Evolutionary conservation across 805 yeast species (phyloP), one percentile per base, ranked within the genome.

Genomic region (Dipodascopsis uninucleata): DNA sequence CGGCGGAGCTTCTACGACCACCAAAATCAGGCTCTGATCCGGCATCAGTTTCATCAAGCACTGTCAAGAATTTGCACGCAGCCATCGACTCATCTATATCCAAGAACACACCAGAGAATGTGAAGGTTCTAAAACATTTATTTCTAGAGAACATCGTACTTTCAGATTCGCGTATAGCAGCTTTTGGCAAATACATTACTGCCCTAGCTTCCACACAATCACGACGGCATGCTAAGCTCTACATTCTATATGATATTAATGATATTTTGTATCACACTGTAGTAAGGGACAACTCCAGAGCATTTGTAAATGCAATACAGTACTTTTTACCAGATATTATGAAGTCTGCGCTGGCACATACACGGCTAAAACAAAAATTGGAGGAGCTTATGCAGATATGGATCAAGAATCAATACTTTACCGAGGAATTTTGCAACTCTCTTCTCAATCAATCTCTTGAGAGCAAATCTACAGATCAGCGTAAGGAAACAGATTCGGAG

Each of bases 181-280:
- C 49, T 5, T 28, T 49, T 3, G 54, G 39, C 14, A 41, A 43
- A 21, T 52, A 52, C 26, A 34, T 49, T 3, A 29, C 31, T 7
- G 22, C 40, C 5, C 28, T 47, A 8, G 23, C 39, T 5, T 43
- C 45, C 3, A 26, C 28, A 14, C 36, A 35, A 3, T 14, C 14
- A 5, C 44, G 41, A 20, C 31, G 49, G 6, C 47, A 47, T 36
- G 28, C 34, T 8, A 35, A 43, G 17, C 37, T 53, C 9, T 43
- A 43, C 39, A 32, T 48, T 9, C 41, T 56, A 2, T 56, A 49
- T 38, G 24, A 46, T 10, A 12, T 56, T 23, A 56, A 38, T 29
- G 59, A 56, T 31, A 28, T 53, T 1, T 33, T 54, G 9, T 28
- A 47, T 33, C 43, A 36, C 17, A 10, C 39, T 9, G 4, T 28